Evolutionary conservation across 306 rosid species (phyloP).

Genomic region (Ziziphus jujuba): DNA sequence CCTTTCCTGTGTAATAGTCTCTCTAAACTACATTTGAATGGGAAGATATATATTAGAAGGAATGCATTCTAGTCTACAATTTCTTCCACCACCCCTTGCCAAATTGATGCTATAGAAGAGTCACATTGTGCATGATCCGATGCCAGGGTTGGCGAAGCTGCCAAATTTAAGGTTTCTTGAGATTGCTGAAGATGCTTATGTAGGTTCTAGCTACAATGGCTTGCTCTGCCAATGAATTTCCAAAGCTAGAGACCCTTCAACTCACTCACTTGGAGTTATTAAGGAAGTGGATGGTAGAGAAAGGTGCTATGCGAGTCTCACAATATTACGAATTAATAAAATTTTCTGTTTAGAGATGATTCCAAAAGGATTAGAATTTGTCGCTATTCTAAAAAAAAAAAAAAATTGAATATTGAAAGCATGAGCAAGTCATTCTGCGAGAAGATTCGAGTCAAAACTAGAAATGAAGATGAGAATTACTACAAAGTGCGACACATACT

Average conservation of each 20-base stretch:
- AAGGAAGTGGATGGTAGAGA: constrained; percentile 43
- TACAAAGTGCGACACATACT: too few relatives aligned
- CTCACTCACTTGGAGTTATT: constrained; percentile 31
- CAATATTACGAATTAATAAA: constrained; percentile 24
- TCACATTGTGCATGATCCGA: constrained; percentile 40
- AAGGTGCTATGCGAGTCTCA: constrained; percentile 41
- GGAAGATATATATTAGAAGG: constrained; percentile 31
- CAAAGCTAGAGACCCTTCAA: constrained; percentile 37
- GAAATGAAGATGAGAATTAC: too few relatives aligned
- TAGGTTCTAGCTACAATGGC: constrained; percentile 30
- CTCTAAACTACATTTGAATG: constrained; percentile 35
- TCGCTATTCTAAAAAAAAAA: constrained; percentile 21
- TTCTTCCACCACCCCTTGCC: constrained; percentile 28
- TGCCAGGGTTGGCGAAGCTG: constrained; percentile 43
- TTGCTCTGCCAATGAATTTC: too few relatives aligned
- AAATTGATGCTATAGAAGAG: constrained; percentile 44
- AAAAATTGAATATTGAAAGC: constrained; percentile 39
- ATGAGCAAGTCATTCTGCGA: constrained; percentile 27
- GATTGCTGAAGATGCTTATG: not conserved
- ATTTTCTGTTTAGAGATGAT: constrained; percentile 31
- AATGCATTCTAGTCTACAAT: not conserved
- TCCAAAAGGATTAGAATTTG: constrained; percentile 45
- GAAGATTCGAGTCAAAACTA: too few relatives aligned
- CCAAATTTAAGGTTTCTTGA: constrained; percentile 42
- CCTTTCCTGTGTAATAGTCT: constrained; percentile 15